Percentiles rank a stretch among this genome's conserved stretches.
phyloP scores from a whole-genome alignment of 2,329 filamentous ascomycete genomes.

The Ophiocordyceps robertsii region DNA sequence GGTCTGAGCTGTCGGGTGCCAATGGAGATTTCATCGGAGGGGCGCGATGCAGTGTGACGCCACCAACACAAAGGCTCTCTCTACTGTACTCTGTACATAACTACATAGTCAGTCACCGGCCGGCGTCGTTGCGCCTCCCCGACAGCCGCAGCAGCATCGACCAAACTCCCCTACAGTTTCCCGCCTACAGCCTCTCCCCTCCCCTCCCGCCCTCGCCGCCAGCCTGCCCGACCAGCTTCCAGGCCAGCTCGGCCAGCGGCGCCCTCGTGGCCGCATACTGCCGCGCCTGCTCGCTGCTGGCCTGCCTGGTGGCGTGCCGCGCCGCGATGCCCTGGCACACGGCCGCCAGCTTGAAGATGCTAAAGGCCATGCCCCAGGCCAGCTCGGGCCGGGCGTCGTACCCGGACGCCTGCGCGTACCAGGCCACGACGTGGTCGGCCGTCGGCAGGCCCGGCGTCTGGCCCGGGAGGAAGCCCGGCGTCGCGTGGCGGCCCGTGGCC shows the following conservation, averaged over 20 bases:
- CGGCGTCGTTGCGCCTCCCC: too few species aligned
- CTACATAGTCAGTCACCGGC: too few species aligned
- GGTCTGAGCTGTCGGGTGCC: too few species aligned
- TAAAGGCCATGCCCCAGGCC: constrained; percentile 48
- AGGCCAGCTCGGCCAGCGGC: constrained; percentile 66
- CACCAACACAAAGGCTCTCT: too few species aligned
- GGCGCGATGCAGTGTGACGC: too few species aligned
- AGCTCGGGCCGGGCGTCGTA: constrained; percentile 55
- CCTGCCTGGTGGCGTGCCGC: constrained; percentile 70
- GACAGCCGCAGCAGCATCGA: too few species aligned
- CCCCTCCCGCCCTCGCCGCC: constrained; percentile 6
- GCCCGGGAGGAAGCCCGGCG: constrained; percentile 45
- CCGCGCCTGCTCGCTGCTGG: constrained; percentile 71
- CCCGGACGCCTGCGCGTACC: constrained; percentile 39
- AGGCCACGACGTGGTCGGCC: constrained; percentile 24
- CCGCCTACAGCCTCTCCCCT: constrained; percentile 14
- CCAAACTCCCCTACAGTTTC: too few species aligned
- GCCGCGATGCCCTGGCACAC: constrained; percentile 86
- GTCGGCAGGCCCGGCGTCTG: constrained; percentile 49
- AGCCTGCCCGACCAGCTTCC: constrained; percentile 50
- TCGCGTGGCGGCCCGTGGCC: constrained; percentile 11
- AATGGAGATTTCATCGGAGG: too few species aligned
- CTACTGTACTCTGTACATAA: too few species aligned
- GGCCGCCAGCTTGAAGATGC: constrained; percentile 44
- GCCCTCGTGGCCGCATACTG: constrained; percentile 56